These are phyloP conservation scores for Seiridium unicorne DNA, from an alignment of 2,329 filamentous ascomycete genomes.

Conservation along the genomic window DNA sequence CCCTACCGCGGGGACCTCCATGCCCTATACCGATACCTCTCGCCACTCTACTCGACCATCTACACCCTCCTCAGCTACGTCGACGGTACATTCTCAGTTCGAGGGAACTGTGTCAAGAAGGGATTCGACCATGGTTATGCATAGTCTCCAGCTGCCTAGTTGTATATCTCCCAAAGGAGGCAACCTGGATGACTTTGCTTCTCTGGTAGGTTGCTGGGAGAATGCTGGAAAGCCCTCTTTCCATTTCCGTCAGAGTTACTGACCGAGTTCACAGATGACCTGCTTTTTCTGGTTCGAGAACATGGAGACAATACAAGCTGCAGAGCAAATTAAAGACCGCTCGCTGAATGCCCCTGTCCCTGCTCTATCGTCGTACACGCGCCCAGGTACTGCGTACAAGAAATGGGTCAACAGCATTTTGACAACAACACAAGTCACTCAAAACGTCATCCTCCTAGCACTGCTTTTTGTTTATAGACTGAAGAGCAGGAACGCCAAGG, in stretches of 20 bases:
- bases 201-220: constrained; percentile 57
- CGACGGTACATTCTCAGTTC: constrained; percentile 23
- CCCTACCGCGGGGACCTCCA: constrained; percentile 14
- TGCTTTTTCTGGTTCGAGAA: constrained; percentile 98
- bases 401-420: constrained; percentile 94
- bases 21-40: constrained; percentile 19
- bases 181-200: constrained; percentile 78
- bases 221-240: neutral
- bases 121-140: constrained; percentile 48
- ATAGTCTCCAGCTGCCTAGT: constrained; percentile 68
- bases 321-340: constrained; percentile 58
- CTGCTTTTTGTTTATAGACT: constrained; percentile 90
- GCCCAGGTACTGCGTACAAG: constrained; percentile 76
- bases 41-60: constrained; percentile 33
- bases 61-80: constrained; percentile 32
- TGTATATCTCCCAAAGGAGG: constrained; percentile 76
- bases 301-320: constrained; percentile 72
- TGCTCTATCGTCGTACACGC: constrained; percentile 66
- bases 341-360: constrained; percentile 33
- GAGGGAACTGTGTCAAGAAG: constrained; percentile 30
- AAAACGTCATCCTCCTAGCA: constrained; percentile 89
- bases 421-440: constrained; percentile 91
- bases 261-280: constrained; percentile 64
- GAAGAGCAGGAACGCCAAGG: constrained; percentile 84
- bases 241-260: neutral